A percentile compares a stretch with the other conserved stretches of the same genome.
These are phyloP conservation scores for Bryum argenteum DNA, from an alignment of 225 moss, liverwort and hornwort genomes.

Conservation along the genomic window DNA sequence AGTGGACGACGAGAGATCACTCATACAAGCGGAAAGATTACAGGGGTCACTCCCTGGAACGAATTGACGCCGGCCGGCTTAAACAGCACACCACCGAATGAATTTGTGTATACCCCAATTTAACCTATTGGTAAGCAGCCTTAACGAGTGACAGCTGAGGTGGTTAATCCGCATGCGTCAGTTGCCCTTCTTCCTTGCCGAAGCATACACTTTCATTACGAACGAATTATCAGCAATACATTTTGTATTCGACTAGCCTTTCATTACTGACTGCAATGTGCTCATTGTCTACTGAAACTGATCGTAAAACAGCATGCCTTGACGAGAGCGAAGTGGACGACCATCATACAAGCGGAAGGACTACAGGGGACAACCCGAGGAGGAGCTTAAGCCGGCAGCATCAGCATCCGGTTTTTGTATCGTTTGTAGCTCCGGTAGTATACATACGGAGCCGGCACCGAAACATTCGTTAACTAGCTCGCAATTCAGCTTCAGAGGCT, in stretches of 20 bases:
- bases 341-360: slow-evolving; percentile 14
- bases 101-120: neutral
- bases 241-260: slow-evolving; percentile 26
- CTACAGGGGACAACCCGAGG: slow-evolving; percentile 5
- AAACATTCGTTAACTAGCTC: too few relatives aligned
- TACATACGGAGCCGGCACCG: too few relatives aligned
- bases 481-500: too few relatives aligned
- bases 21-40: slow-evolving; percentile 17
- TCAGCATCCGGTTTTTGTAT: neutral
- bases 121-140: slow-evolving; percentile 8
- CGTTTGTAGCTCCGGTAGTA: too few relatives aligned
- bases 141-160: slow-evolving; percentile 11
- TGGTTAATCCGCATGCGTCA: slow-evolving; percentile 2
- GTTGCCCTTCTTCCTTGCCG: neutral
- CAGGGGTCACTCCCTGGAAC: slow-evolving; percentile 2
- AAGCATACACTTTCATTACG: neutral
- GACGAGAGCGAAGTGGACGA: slow-evolving; percentile 20
- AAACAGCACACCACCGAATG: neutral
- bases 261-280: slow-evolving; percentile 25
- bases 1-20: slow-evolving; percentile 21
- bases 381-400: neutral
- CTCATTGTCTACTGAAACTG: slow-evolving; percentile 21
- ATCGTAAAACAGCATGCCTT: slow-evolving; percentile 24
- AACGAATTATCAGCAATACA: neutral
- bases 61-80: neutral